Evolutionary conservation across 352 stramenopile species (phyloP).

Genomic region (Phytophthora foliorum): DNA sequence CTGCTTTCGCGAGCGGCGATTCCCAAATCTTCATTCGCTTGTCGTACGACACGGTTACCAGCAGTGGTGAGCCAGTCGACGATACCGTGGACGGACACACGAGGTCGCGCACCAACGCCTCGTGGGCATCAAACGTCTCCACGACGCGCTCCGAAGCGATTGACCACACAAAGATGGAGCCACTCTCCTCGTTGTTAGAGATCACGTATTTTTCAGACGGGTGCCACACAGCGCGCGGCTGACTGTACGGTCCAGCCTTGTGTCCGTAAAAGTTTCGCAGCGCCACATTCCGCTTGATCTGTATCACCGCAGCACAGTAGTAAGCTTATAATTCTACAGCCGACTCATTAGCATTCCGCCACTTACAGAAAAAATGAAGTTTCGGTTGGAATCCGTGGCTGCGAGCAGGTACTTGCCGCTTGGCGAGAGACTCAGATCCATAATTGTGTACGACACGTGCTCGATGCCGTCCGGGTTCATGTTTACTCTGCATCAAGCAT

Average conservation of each 20-base stretch:
- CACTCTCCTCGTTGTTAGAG: conserved; percentile 83
- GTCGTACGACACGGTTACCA: conserved; percentile 87
- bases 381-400: conserved; percentile 83
- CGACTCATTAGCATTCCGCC: neutral
- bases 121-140: conserved; percentile 73
- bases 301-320: conserved; percentile 7
- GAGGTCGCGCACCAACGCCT: conserved; percentile 73
- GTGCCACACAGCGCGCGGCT: conserved; percentile 79
- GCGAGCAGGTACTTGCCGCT: conserved; percentile 83
- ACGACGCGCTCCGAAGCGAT: conserved; percentile 82
- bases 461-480: conserved; percentile 91
- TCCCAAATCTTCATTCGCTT: conserved; percentile 81
- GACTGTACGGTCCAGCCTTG: conserved; percentile 85
- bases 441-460: conserved; percentile 90
- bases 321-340: neutral
- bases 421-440: conserved; percentile 81
- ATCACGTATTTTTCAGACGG: conserved; percentile 87
- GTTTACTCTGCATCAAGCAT: conserved; percentile 68
- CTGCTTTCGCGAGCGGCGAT: conserved; percentile 24
- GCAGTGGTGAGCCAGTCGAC: conserved; percentile 26
- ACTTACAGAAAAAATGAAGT: conserved; percentile 81
- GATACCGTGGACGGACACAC: conserved; percentile 26
- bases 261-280: conserved; percentile 87
- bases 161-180: conserved; percentile 74
- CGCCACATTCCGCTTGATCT: conserved; percentile 74